Evolutionary conservation across 2,329 filamentous ascomycete species (phyloP).

Genomic region (Cytospora leucostoma): DNA sequence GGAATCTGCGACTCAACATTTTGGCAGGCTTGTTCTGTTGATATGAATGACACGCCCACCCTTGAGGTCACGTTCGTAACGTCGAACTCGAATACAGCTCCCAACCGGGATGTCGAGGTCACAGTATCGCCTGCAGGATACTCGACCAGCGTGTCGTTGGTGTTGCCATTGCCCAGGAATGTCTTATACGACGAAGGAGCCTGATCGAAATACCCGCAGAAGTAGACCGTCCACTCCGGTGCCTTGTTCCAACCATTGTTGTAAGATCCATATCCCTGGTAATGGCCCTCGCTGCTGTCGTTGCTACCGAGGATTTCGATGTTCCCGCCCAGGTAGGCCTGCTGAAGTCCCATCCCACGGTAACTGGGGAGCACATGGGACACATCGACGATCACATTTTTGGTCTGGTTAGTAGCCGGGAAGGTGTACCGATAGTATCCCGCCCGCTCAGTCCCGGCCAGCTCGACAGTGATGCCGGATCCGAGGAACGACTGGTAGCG

Average conservation of each 20-base stretch:
- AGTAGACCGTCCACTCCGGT: constrained; percentile 63
- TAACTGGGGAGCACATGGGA: constrained; percentile 67
- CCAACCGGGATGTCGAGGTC: constrained; percentile 45
- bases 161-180: constrained; percentile 43
- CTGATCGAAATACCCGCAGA: constrained; percentile 61
- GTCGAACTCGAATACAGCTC: constrained; percentile 57
- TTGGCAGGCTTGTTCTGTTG: constrained; percentile 57
- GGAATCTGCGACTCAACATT: constrained; percentile 61
- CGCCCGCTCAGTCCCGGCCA: constrained; percentile 57
- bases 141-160: constrained; percentile 35
- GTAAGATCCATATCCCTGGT: constrained; percentile 63
- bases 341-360: constrained; percentile 60
- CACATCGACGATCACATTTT: constrained; percentile 62
- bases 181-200: constrained; percentile 46
- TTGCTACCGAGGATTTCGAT: constrained; percentile 56
- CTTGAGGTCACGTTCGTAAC: constrained; percentile 52
- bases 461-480: constrained; percentile 57
- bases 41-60: constrained; percentile 71
- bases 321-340: constrained; percentile 62
- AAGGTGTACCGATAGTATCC: constrained; percentile 65
- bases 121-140: constrained; percentile 38
- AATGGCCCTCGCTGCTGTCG: constrained; percentile 54
- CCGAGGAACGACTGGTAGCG: constrained; percentile 60
- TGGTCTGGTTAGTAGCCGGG: constrained; percentile 41
- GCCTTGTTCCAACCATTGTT: constrained; percentile 68